Evolutionary conservation across 495 filamentous ascomycete species (phyloP).

Genomic region (Trypethelium eluteriae): DNA sequence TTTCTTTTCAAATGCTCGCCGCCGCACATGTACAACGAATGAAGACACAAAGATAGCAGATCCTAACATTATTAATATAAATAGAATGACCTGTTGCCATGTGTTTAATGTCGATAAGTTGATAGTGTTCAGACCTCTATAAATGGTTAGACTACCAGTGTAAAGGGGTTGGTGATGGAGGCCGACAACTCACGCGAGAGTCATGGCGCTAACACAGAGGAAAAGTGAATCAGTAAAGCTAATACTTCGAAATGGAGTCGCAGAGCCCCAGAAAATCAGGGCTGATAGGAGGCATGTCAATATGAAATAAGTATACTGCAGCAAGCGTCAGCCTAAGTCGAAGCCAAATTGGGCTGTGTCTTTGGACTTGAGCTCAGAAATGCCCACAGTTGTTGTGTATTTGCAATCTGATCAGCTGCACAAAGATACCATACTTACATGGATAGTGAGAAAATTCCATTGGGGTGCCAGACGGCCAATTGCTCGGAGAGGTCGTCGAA

Average conservation of each 20-base stretch:
- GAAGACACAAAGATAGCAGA: slow-evolving; percentile 60
- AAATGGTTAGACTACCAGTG: slow-evolving; percentile 54
- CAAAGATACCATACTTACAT: not conserved
- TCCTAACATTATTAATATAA: slow-evolving; percentile 63
- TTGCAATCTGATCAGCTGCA: not conserved
- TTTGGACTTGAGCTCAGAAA: no score
- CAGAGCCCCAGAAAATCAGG: slow-evolving; percentile 65
- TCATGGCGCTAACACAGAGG: slow-evolving; percentile 71
- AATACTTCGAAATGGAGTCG: slow-evolving; percentile 53
- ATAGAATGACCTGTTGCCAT: slow-evolving; percentile 71
- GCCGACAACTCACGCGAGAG: slow-evolving; percentile 44
- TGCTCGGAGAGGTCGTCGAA: slow-evolving; percentile 23
- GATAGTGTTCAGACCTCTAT: slow-evolving; percentile 44
- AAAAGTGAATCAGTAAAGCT: slow-evolving; percentile 71
- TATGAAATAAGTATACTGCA: slow-evolving; percentile 76
- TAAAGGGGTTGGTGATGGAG: not conserved
- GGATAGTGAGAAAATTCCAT: slow-evolving; percentile 63
- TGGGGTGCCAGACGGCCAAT: slow-evolving; percentile 40
- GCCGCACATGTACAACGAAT: slow-evolving; percentile 57
- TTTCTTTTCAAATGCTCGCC: slow-evolving; percentile 61
- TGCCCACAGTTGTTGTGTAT: no score
- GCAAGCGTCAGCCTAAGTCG: not conserved
- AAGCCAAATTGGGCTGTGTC: not conserved
- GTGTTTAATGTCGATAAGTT: slow-evolving; percentile 64
- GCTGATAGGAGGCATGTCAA: slow-evolving; percentile 54